Conservation (phyloP, 139 green algal species). For the Microglena sp. region DNA sequence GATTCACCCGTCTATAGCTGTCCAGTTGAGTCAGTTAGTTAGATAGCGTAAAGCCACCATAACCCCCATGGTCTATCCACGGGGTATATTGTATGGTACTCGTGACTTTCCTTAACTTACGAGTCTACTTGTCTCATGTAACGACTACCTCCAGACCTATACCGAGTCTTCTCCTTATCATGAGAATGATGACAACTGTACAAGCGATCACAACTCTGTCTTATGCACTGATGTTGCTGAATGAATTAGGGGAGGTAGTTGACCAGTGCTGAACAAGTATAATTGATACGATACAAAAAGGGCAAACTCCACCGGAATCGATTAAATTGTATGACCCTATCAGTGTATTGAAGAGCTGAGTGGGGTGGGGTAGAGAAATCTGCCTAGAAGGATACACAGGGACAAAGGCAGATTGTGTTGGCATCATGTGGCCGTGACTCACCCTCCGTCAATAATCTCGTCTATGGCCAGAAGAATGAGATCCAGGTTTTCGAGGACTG, state of each 20-base stretch:
- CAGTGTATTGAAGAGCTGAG: background rate
- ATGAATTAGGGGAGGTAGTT: background rate
- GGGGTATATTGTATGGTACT: too few species aligned
- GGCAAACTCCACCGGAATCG: background rate
- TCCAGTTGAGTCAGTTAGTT: too few species aligned
- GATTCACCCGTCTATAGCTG: background rate
- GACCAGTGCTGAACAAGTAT: background rate
- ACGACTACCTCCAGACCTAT: too few species aligned
- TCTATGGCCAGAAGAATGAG: constrained; percentile 93
- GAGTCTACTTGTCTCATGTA: too few species aligned
- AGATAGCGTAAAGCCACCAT: too few species aligned
- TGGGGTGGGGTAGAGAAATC: background rate
- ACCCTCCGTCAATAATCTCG: constrained; percentile 91
- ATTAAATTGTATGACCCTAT: background rate
- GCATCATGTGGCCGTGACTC: background rate
- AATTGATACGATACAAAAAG: background rate
- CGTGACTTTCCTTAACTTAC: too few species aligned
- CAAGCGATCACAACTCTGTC: too few species aligned
- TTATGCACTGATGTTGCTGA: too few species aligned
- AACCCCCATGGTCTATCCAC: too few species aligned
- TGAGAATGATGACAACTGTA: too few species aligned
- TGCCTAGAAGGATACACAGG: background rate
- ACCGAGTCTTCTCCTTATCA: too few species aligned
- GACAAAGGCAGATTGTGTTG: background rate
- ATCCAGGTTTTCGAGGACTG: constrained; percentile 96